Conservation (phyloP, 2,329 filamentous ascomycete genomes). For the Botryosphaeria dothidea region DNA sequence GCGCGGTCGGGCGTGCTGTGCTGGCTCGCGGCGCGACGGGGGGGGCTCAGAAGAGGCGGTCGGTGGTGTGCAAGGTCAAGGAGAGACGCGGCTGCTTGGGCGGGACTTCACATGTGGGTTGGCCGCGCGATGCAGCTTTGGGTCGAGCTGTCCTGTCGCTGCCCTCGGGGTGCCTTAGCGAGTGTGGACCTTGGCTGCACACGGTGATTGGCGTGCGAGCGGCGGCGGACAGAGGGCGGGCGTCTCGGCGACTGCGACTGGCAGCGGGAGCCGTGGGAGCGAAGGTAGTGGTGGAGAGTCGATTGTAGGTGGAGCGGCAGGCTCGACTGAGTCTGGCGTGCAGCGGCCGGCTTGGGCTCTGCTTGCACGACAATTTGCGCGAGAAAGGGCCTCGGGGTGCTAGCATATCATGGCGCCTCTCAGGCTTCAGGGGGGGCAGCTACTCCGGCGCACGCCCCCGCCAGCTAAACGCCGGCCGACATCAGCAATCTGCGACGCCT, state of each 20-base stretch:
- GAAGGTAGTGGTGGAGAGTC: constrained; percentile 13
- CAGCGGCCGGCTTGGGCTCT: background rate
- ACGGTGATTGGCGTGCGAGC: constrained; percentile 13
- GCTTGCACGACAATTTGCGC: constrained; percentile 14
- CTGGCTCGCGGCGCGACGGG: background rate
- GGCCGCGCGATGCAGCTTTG: constrained; percentile 14
- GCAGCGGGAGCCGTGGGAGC: constrained; percentile 7
- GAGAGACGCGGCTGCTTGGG: constrained; percentile 4
- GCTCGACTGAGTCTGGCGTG: constrained; percentile 7
- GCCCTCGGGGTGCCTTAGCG: constrained; percentile 17
- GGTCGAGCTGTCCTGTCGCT: constrained; percentile 13
- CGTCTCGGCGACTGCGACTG: constrained; percentile 2
- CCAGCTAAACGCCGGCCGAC: constrained; percentile 11
- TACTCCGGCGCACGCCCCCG: constrained; percentile 2
- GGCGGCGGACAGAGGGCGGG: background rate
- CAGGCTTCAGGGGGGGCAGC: constrained; percentile 12
- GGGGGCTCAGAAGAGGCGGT: constrained; percentile 11
- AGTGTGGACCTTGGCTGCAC: constrained; percentile 16
- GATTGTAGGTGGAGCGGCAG: constrained; percentile 1
- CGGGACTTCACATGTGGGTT: constrained; percentile 19
- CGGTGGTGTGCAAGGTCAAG: constrained; percentile 18
- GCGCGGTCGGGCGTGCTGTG: constrained; percentile 3
- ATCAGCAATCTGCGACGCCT: constrained; percentile 18
- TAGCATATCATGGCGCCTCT: constrained; percentile 9
- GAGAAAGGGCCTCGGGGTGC: constrained; percentile 10